Conservation (phyloP, 148 eudicot genomes). For the Pharnaceum exiguum region DNA sequence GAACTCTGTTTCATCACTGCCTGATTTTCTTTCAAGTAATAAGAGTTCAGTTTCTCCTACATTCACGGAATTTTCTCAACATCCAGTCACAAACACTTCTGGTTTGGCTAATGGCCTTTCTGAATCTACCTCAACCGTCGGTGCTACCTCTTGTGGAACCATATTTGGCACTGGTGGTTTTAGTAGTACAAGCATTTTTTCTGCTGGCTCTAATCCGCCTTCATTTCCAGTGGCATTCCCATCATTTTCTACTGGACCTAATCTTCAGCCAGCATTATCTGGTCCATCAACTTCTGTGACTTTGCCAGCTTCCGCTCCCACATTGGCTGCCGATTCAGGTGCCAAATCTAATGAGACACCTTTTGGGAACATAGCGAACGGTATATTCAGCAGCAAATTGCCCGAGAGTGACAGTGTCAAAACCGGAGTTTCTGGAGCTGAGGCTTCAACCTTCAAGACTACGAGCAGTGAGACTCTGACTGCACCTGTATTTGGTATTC, state of each 20-base stretch:
- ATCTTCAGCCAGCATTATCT: conserved; percentile 28
- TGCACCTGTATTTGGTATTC: conserved; percentile 24
- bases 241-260: conserved; percentile 17
- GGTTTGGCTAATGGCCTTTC: conserved; percentile 26
- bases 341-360: conserved; percentile 20
- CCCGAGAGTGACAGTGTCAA: conserved; percentile 19
- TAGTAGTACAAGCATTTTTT: background rate
- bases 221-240: conserved; percentile 23
- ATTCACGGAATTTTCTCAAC: conserved; percentile 4
- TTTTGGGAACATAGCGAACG: conserved; percentile 24
- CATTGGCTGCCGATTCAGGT: conserved; percentile 17
- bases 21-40: conserved; percentile 19
- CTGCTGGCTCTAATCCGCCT: conserved; percentile 14
- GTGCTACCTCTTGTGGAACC: conserved; percentile 16
- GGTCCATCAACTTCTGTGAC: conserved; percentile 27
- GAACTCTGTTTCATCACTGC: conserved; percentile 17
- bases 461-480: conserved; percentile 22
- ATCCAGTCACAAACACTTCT: conserved; percentile 2
- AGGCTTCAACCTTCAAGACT: conserved; percentile 24
- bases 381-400: conserved; percentile 21
- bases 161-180: background rate
- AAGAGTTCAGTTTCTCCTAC: conserved; percentile 11
- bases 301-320: conserved; percentile 12
- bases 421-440: conserved; percentile 29
- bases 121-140: background rate